Percentiles rank a stretch among this genome's conserved stretches.
phyloP scores from a whole-genome alignment of 2,329 filamentous ascomycete species.

The Gnomoniopsis sp. region DNA sequence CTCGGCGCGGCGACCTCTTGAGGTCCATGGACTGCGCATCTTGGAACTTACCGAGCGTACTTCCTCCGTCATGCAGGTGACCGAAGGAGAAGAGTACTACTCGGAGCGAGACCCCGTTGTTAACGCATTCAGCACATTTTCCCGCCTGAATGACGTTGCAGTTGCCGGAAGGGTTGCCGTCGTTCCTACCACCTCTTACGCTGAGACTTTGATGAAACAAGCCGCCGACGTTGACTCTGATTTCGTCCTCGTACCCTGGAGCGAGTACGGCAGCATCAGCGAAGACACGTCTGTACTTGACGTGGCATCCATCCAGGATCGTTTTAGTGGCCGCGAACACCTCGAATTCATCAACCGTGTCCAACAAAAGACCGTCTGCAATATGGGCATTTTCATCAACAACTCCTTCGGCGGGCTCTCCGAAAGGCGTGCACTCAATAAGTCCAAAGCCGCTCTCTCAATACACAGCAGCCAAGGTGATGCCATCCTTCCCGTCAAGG shows the following conservation, averaged over 20 bases:
- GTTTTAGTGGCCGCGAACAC: conserved; percentile 62
- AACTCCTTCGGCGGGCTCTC: conserved; percentile 44
- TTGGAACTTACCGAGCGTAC: conserved; percentile 87
- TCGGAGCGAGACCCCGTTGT: conserved; percentile 73
- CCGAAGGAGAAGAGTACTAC: conserved; percentile 72
- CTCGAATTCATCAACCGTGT: conserved; percentile 69
- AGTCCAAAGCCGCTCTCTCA: conserved; percentile 54
- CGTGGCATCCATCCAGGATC: conserved; percentile 47
- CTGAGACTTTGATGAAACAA: conserved; percentile 70
- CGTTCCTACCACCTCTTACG: conserved; percentile 72
- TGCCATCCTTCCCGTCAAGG: conserved; percentile 53
- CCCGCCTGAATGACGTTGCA: conserved; percentile 76
- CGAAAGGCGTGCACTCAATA: conserved; percentile 38
- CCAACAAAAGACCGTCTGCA: conserved; percentile 61
- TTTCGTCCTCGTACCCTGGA: conserved; percentile 85
- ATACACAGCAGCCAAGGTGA: conserved; percentile 54
- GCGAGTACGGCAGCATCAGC: conserved; percentile 70
- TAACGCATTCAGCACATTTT: conserved; percentile 87
- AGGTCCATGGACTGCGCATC: conserved; percentile 81
- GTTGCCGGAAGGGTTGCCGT: conserved; percentile 80
- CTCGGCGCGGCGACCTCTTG: conserved; percentile 48
- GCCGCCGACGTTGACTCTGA: conserved; percentile 69
- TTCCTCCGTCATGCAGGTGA: conserved; percentile 92
- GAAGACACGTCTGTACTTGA: conserved; percentile 53
- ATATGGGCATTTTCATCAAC: conserved; percentile 77